Percentiles rank a stretch among this genome's conserved stretches.
phyloP scores from a whole-genome alignment of 1,139 yeast species.

The Geotrichum reessii region DNA sequence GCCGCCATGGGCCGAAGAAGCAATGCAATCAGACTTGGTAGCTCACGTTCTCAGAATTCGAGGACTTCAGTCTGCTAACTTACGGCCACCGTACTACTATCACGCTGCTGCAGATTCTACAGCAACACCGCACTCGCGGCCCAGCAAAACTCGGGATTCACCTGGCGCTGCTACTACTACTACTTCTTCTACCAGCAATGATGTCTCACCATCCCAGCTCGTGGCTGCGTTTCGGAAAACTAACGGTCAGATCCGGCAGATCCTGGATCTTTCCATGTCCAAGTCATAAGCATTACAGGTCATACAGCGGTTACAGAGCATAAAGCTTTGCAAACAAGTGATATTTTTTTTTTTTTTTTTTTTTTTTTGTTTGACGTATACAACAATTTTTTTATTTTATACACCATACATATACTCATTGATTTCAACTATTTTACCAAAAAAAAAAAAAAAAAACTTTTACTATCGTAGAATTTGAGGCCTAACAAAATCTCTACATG shows the following conservation, averaged over 20 bases:
- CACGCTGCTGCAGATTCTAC: not conserved
- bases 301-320: not conserved
- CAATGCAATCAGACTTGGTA: constrained; percentile 15
- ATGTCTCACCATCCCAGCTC: not conserved
- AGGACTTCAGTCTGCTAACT: constrained; percentile 10
- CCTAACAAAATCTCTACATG: too few species aligned
- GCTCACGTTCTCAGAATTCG: constrained; percentile 13
- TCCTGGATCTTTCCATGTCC: not conserved
- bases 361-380: too few species aligned
- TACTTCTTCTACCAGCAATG: not conserved
- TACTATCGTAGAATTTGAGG: too few species aligned
- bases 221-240: constrained; percentile 8
- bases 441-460: too few species aligned
- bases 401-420: too few species aligned
- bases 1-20: constrained; percentile 20
- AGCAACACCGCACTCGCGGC: too few species aligned
- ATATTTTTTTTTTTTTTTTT: too few species aligned
- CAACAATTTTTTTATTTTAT: too few species aligned
- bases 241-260: constrained; percentile 8
- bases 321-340: not conserved
- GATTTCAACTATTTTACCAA: too few species aligned
- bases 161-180: not conserved
- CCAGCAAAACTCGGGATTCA: too few species aligned
- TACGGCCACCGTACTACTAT: not conserved
- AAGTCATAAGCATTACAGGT: not conserved